Evolutionary conservation across 805 yeast species (phyloP), one percentile per base, ranked within the genome.

Genomic region (Tetrapisispora phaffii): DNA sequence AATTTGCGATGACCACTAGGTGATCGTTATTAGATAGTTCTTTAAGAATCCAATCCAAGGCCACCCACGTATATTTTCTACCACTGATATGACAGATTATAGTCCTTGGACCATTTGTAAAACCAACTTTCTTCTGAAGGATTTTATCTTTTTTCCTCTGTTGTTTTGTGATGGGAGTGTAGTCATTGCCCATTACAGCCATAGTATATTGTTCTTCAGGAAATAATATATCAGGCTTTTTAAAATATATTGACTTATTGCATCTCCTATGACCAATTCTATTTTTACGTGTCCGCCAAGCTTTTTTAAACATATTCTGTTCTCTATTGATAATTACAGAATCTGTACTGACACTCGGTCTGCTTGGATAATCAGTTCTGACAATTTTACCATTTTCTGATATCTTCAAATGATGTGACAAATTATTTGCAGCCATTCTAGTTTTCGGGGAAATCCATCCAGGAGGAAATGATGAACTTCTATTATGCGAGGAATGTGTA

Each of bases 41-140:
- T 39, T 69, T 69, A 44, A 83, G 62, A 5, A 76, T 67, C 81
- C 85, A 85, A 59, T 85, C 95, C 23, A 85, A 61, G 1, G 87
- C 80, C 8, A 82, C 86, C 95, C 95, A 85, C 0, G 93, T 81
- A 65, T 84, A 90, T 44, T 68, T 71, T 48, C 90, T 68, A 2
- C 87, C 94, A 51, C 80, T 71, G 26, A 85, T 68, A 56, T 82
- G 82, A 28, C 82, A 79, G 58, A 84, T 57, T 4, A 84, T 68
- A 1, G 73, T 73, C 53, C 89, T 68, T 31, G 66, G 63, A 5
- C 50, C 47, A 31, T 56, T 57, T 5, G 61, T 54, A 17, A 47
- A 56, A 17, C 63, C 65, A 10, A 58, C 50, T 34, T 48, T 56
- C 32, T 54, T 47, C 15, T 50, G 45, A 16, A 61, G 38, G 6